phyloP scores from a whole-genome alignment of 139 green algal genomes.

The Auxenochlorella protothecoides region DNA sequence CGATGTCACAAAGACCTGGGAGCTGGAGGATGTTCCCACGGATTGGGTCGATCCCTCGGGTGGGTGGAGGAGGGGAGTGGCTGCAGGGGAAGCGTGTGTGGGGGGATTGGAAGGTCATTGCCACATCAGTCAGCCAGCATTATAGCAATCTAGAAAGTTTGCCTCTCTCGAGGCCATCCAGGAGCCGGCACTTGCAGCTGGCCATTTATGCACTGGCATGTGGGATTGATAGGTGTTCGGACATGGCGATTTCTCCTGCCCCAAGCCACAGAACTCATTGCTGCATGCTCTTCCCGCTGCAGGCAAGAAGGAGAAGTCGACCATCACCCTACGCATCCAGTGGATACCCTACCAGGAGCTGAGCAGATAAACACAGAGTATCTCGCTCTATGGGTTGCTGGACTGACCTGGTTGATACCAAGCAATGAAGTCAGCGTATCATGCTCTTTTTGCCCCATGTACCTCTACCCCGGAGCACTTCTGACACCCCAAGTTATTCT shows the following conservation, averaged over 20 bases:
- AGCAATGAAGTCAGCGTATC: too few species aligned
- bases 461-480: too few species aligned
- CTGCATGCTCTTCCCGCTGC: background rate
- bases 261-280: too few species aligned
- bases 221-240: too few species aligned
- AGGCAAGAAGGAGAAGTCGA: background rate
- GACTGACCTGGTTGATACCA: too few species aligned
- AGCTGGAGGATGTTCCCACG: slow-evolving; percentile 12
- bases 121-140: background rate
- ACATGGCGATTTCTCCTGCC: background rate
- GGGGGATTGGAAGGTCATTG: background rate
- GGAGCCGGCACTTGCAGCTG: background rate
- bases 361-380: too few species aligned
- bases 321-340: slow-evolving; percentile 24
- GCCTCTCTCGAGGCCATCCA: too few species aligned
- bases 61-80: too few species aligned
- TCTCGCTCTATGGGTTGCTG: too few species aligned
- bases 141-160: background rate
- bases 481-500: too few species aligned
- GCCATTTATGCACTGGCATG: background rate
- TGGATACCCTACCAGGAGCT: slow-evolving; percentile 19
- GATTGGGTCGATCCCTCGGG: background rate
- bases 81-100: background rate
- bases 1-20: slow-evolving; percentile 26
- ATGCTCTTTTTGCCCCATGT: too few species aligned